A percentile compares a stretch with the other conserved stretches of the same genome.
Conservation (phyloP, 768 basidiomycete genomes). For the Kwoniella mangroviensis region DNA sequence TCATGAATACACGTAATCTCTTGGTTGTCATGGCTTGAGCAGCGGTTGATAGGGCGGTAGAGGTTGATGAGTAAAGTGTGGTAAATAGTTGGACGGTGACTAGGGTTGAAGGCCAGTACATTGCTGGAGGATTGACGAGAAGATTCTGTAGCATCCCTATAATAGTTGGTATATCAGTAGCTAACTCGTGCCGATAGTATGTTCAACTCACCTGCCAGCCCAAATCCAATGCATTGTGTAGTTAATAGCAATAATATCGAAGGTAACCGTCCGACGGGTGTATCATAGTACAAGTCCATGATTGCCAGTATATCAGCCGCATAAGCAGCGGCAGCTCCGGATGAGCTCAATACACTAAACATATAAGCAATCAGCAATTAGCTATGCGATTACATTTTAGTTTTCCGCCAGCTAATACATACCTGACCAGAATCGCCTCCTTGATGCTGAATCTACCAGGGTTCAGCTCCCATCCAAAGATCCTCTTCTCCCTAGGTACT, state of each 20-base stretch:
- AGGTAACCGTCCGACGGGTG: constrained; percentile 44
- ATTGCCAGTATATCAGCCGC: constrained; percentile 58
- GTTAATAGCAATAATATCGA: constrained; percentile 56
- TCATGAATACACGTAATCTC: constrained; percentile 40
- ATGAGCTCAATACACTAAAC: constrained; percentile 48
- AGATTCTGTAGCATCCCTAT: constrained; percentile 56
- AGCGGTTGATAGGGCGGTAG: constrained; percentile 24
- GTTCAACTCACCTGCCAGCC: constrained; percentile 49
- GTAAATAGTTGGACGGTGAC: constrained; percentile 57
- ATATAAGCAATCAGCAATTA: background rate
- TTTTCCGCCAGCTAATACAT: constrained; percentile 5
- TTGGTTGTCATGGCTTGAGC: constrained; percentile 28
- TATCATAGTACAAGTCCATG: constrained; percentile 57
- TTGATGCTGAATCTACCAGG: constrained; percentile 57
- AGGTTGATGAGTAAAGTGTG: constrained; percentile 49
- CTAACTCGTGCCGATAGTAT: background rate
- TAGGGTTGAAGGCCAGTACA: constrained; percentile 57
- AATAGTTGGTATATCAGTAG: background rate
- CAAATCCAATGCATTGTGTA: constrained; percentile 58
- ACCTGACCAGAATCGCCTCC: constrained; percentile 56
- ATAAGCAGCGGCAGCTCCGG: constrained; percentile 56
- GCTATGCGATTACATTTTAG: background rate
- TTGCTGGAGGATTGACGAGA: constrained; percentile 54
- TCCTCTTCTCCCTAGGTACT: constrained; percentile 31
- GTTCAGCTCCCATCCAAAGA: constrained; percentile 48